Evolutionary conservation across 1,139 yeast genomes (phyloP).

Genomic region (Candida gigantensis): DNA sequence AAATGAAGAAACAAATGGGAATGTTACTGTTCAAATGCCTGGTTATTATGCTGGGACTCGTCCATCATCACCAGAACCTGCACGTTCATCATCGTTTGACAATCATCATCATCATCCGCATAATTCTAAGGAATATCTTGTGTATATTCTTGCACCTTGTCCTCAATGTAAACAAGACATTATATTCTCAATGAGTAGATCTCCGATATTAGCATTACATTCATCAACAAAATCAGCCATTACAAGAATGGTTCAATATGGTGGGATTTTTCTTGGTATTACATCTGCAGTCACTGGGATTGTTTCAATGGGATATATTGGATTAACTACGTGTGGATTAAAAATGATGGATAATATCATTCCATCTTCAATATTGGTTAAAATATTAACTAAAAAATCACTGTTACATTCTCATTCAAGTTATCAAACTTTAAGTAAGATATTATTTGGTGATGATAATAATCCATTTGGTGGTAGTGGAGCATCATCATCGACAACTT

Average conservation of each 20-base stretch:
- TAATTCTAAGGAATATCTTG: slow-evolving; percentile 11
- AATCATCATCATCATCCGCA: slow-evolving; percentile 1
- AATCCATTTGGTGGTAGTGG: slow-evolving; percentile 5
- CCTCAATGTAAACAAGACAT: slow-evolving; percentile 48
- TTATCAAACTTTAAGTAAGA: slow-evolving; percentile 19
- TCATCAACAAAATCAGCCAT: slow-evolving; percentile 23
- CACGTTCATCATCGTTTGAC: background rate
- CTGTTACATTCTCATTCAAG: slow-evolving; percentile 9
- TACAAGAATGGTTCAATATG: slow-evolving; percentile 28
- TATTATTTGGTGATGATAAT: slow-evolving; percentile 21
- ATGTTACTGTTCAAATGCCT: background rate
- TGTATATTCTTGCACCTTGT: slow-evolving; percentile 35
- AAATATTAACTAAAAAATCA: slow-evolving; percentile 25
- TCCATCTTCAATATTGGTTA: slow-evolving; percentile 37
- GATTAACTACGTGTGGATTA: slow-evolving; percentile 42
- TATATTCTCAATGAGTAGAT: slow-evolving; percentile 34
- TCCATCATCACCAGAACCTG: background rate
- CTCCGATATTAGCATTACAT: slow-evolving; percentile 27
- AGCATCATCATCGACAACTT: too few species aligned
- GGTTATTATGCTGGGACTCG: background rate
- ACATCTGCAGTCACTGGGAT: slow-evolving; percentile 46
- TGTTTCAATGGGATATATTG: slow-evolving; percentile 44
- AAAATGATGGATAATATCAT: slow-evolving; percentile 40
- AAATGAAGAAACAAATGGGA: too few species aligned
- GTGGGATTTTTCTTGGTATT: slow-evolving; percentile 37